Evolutionary conservation across 495 filamentous ascomycete species (phyloP), one percentile per base, ranked within the genome.

Genomic region (Talaromyces trachyspermus): DNA sequence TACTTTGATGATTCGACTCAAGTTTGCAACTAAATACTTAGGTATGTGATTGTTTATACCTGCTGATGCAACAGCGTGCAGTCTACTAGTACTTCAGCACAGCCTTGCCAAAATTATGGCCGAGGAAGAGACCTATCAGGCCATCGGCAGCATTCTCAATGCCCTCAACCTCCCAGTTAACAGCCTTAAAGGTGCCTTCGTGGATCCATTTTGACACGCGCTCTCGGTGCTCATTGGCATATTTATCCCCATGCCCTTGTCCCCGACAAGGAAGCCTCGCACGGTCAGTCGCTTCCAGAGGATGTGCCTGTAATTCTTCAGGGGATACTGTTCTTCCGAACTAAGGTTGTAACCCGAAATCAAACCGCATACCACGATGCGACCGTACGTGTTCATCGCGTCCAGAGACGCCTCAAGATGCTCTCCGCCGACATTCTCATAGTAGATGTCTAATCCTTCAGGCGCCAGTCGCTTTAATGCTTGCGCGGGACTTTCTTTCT

Each of bases 71-170:
- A 6, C 27, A 12, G 12, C 12, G n/a, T n/a, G n/a, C n/a, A n/a
- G n/a, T n/a, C 27, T 30, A 12, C n/a, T 44, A 46, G 37, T 46
- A 46, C 69, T 87, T 84, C 51, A 95, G 51, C 18, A 94, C 78
- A 25, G 89, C 87, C 74, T 97, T 97, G 50, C 90, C 90, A 70
- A 88, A 85, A 69, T 97, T 97, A 65, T 88, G 81, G 23, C 90
- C 90, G 59, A 83, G 58, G 46, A 95, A 71, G 71, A 97, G 83
- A n/a, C 84, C 88, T n/a, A 95, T 53, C 36, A 95, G 72, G 8
- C 86, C 91, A 43, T 90, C 79, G 19, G 82, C 67, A 2, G 81
- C 84, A 51, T 89, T 85, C 46, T 95, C 91, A 50, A 95, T 88
- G 14, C 90, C 91, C 14, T 82, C 72, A 2, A 83, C 89, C 49